Evolutionary conservation across 73 alveolate species (phyloP).

Genomic region (Paramecium biaurelia): DNA sequence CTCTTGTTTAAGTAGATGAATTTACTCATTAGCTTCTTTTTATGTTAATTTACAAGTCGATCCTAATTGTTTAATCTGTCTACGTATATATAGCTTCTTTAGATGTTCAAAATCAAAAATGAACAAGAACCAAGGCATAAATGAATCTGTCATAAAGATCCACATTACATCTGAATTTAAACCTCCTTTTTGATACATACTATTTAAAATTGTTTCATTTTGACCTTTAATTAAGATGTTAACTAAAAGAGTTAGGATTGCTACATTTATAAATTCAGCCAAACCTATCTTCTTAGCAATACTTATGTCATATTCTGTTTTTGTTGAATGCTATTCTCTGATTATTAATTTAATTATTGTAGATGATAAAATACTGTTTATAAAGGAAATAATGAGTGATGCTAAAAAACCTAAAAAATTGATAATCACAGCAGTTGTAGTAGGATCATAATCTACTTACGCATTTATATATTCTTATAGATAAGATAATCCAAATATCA

Average conservation of each 20-base stretch:
- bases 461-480: neutral
- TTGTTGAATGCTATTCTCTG: neutral
- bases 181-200: neutral
- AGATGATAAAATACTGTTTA: neutral
- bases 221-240: neutral
- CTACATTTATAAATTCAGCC: conserved; percentile 18
- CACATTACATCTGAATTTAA: neutral
- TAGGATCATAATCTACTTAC: neutral
- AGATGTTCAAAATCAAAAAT: neutral
- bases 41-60: neutral
- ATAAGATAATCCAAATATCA: conserved; percentile 32
- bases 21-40: conserved; percentile 13
- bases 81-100: neutral
- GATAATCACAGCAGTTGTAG: neutral
- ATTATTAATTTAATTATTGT: neutral
- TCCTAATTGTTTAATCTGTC: neutral
- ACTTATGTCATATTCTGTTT: conserved; percentile 4
- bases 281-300: conserved; percentile 4
- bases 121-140: neutral
- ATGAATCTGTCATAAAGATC: neutral
- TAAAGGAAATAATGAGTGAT: neutral
- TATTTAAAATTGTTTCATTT: neutral
- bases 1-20: neutral
- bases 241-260: neutral
- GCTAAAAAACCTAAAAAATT: conserved; percentile 10